Evolutionary conservation across 805 yeast genomes (phyloP), one percentile per base, ranked within the genome.

Genomic region (Lipomyces japonicus): DNA sequence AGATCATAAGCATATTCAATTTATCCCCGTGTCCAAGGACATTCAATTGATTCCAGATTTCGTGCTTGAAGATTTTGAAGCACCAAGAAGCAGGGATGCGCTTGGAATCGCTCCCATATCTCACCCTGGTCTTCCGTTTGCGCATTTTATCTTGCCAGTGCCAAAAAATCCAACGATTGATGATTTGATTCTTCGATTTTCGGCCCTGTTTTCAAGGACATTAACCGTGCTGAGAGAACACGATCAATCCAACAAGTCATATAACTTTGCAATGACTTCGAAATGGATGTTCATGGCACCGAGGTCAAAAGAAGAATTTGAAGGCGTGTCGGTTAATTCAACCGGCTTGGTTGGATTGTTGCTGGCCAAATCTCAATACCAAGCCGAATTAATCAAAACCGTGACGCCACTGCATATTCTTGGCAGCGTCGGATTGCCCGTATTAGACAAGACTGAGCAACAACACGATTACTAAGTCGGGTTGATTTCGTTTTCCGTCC

Each of bases 271-370:
- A 39, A 79, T 91, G 76, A 88, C 95, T 42, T 80, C 80, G 42
- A 76, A 80, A 46, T 91, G 93, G 86, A 78, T 91, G 69, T 78
- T 89, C 78, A 66, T 86, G 21, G 82, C 89, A n/a, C 97, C 98
- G 16, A 77, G 97, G 62, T 71, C 83, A 2, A 61, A 65, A 16
- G 82, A 84, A 1, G 71, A 69, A 43, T 81, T 74, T 61, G 73
- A 75, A 16, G 70, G 66, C 4, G 68, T 82, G 26, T 84, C 91
- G 50, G 75, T 89, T 59, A 91, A 91, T 64, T 75, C 96, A 0
- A 77, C 88, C 40, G 97, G 95, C 0, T 79, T 78, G 51, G 72
- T 86, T 54, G 97, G 97, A 1, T 67, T 91, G 57, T 64, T 90
- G 43, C 74, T 86, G 50, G 90, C 89, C 44, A 90, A 86, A 66